A percentile compares a stretch with the other conserved stretches of the same genome.
phyloP scores from a whole-genome alignment of 192 early-diverging fungal species.

The Hyaloraphidium curvatum region DNA sequence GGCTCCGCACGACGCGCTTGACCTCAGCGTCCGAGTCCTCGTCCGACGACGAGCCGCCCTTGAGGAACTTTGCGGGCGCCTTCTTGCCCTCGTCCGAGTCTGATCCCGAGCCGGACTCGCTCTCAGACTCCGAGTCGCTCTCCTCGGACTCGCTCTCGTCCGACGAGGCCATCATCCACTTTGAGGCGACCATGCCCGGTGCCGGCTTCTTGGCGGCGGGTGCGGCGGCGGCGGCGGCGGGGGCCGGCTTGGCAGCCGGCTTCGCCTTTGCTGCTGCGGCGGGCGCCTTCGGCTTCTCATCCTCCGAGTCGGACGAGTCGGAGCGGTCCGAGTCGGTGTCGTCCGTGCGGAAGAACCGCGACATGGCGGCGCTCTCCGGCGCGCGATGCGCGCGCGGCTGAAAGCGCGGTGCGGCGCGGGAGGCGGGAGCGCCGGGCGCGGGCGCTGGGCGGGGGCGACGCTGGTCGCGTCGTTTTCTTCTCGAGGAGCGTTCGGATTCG shows the following conservation, averaged over 20 bases:
- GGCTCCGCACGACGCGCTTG: slow-evolving; percentile 56
- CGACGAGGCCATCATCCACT: neutral
- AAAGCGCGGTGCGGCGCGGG: neutral
- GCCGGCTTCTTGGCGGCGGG: slow-evolving; percentile 1
- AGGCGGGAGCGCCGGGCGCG: neutral
- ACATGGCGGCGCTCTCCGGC: neutral
- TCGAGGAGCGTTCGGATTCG: no score
- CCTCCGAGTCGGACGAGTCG: neutral
- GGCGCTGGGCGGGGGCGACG: neutral
- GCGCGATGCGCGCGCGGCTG: neutral
- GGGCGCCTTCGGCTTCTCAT: neutral
- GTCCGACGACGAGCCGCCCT: slow-evolving; percentile 17
- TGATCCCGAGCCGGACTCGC: neutral
- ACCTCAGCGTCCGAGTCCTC: slow-evolving; percentile 43
- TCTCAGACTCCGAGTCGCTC: slow-evolving; percentile 1
- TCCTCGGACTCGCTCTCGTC: neutral
- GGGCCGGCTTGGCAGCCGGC: neutral
- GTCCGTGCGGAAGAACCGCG: neutral
- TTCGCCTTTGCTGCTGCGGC: neutral
- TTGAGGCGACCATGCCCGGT: neutral
- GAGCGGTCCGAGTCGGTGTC: neutral
- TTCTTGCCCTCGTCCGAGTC: slow-evolving; percentile 3
- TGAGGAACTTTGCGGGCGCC: neutral
- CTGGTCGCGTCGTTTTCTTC: neutral
- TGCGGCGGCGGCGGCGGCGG: neutral